Conservation (phyloP, 257 asterid genomes). For the Primulina tabacum region DNA sequence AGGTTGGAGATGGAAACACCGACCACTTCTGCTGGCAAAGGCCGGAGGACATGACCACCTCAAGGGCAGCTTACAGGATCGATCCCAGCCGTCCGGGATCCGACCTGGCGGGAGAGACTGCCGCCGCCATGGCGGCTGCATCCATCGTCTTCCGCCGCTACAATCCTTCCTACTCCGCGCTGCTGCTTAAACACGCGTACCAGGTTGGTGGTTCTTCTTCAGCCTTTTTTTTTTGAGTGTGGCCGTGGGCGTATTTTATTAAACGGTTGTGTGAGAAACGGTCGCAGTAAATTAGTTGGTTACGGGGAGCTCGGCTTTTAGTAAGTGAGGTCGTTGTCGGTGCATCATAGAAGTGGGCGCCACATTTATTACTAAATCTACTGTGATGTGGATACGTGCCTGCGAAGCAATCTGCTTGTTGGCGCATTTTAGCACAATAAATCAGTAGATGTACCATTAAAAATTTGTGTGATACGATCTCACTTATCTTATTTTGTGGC, state of each 20-base stretch:
- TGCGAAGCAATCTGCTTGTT: neutral
- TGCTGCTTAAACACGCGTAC: constrained; percentile 70
- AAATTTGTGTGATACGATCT: no score
- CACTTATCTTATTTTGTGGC: no score
- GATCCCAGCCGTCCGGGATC: constrained; percentile 86
- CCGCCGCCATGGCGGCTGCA: constrained; percentile 97
- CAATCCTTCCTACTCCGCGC: constrained; percentile 60
- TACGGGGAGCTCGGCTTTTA: constrained; percentile 36
- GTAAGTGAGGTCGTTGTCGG: constrained; percentile 52
- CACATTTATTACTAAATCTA: constrained; percentile 19
- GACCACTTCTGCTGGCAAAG: constrained; percentile 97
- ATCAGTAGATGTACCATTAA: no score
- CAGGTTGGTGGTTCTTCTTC: constrained; percentile 46
- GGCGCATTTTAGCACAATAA: constrained; percentile 18
- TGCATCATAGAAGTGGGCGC: constrained; percentile 26
- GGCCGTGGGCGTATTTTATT: constrained; percentile 25
- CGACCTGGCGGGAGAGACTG: constrained; percentile 94
- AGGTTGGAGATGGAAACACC: constrained; percentile 96
- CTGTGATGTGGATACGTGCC: neutral
- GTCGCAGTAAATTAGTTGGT: constrained; percentile 45
- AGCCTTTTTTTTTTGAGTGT: neutral
- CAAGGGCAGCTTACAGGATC: constrained; percentile 69
- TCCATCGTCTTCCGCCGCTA: constrained; percentile 76
- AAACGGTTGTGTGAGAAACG: constrained; percentile 29
- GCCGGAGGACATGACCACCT: constrained; percentile 95